Evolutionary conservation across 108 stramenopile species (phyloP), one percentile per base, ranked within the genome.

Genomic region (Nitzschia sp.): DNA sequence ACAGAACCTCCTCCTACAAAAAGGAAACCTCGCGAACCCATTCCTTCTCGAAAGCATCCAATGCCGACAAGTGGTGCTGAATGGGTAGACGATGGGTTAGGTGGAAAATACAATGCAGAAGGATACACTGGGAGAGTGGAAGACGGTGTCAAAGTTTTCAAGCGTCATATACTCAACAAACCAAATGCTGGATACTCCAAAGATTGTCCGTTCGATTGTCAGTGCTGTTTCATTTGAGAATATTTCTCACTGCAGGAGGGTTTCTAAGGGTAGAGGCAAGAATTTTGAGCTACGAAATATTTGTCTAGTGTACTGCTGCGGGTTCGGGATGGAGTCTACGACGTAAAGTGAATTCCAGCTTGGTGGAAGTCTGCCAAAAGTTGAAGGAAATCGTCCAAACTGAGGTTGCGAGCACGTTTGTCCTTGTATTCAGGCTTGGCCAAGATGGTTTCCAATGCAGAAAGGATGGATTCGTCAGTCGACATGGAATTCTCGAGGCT

Each of bases 361-460:
- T 80, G 69, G 67, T 98, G 96, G 72, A 98, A 98, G 54, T 92
- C 93, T 7, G 83, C 80, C 54, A 98, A 76, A 42, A 98, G 75
- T 40, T 87, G 86, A 53, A 99, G 78, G 56, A 99, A 95, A 70
- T 99, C 97, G 73, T 98, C 97, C 40, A 97, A 81, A 74, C 95
- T 95, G 70, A 99, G 73, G 52, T 96, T 95, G 10, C 93, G 85
- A 0, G 97, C 96, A 21, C 98, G 81, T 59, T 90, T 87, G 24
- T 85, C 96, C 52, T 82, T 86, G 77, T 90, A 96, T 53, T 79
- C 75, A 6, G 85, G 84, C 68, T 78, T 70, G 0, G 53, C 63
- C 22, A 96, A 67, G n/a, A 97, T 91, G 43, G 81, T 80, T 73
- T 96, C 94, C 9, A 99, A 70, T 14, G 95, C 78, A 58, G 78